These are phyloP conservation scores for Ulota crispa DNA, from an alignment of 225 moss, liverwort and hornwort species.

Conservation along the genomic window DNA sequence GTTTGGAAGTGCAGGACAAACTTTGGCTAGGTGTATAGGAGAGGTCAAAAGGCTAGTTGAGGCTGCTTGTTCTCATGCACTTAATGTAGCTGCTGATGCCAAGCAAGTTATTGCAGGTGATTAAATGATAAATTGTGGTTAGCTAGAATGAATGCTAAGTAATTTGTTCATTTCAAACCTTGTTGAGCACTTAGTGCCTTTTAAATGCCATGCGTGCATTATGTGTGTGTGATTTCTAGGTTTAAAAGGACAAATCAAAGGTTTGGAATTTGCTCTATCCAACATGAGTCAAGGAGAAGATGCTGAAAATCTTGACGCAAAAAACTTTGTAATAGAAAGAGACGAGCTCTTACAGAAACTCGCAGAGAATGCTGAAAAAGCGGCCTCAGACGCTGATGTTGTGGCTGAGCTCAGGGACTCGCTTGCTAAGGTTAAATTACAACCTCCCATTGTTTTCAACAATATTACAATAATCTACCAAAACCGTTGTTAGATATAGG, in stretches of 20 bases:
- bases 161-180: background rate
- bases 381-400: conserved; percentile 23
- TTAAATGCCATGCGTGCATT: background rate
- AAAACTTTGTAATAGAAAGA: conserved; percentile 29
- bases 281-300: conserved; percentile 36
- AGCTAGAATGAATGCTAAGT: background rate
- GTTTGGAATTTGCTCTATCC: conserved; percentile 26
- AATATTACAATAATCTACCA: no score
- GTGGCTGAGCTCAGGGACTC: conserved; percentile 28
- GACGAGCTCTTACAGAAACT: conserved; percentile 39
- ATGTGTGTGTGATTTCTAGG: conserved; percentile 15
- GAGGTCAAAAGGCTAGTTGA: conserved; percentile 20
- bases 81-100: conserved; percentile 25
- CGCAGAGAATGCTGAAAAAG: conserved; percentile 21
- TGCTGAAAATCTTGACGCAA: background rate
- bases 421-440: conserved; percentile 26
- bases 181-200: background rate
- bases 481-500: no score
- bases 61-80: conserved; percentile 5
- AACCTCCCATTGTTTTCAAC: background rate
- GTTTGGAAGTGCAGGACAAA: conserved; percentile 3
- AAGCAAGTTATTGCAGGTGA: conserved; percentile 39
- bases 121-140: background rate
- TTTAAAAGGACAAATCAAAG: conserved; percentile 30
- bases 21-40: conserved; percentile 14